Evolutionary conservation across 805 yeast genomes (phyloP).

Genomic region (Starmera quercuum): DNA sequence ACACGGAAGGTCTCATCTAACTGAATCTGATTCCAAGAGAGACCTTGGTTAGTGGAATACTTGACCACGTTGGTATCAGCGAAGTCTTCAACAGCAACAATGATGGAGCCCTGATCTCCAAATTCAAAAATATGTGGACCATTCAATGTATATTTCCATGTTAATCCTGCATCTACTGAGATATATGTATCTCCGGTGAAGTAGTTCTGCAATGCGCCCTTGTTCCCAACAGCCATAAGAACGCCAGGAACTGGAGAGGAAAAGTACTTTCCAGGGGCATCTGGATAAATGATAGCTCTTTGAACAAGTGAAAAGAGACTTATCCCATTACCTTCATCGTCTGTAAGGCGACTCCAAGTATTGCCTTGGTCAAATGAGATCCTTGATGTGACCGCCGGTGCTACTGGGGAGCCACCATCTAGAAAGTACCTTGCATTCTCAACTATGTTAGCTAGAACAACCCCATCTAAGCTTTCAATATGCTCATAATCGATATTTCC

Average conservation of each 20-base stretch:
- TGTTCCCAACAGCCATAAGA: constrained; percentile 34
- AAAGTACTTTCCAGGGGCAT: constrained; percentile 21
- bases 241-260: constrained; percentile 39
- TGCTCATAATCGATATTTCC: constrained; percentile 29
- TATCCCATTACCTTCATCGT: constrained; percentile 26
- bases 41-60: constrained; percentile 71
- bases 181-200: constrained; percentile 43
- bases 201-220: constrained; percentile 20
- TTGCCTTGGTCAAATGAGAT: constrained; percentile 32
- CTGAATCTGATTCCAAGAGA: constrained; percentile 47
- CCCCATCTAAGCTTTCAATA: constrained; percentile 49
- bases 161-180: constrained; percentile 71
- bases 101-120: constrained; percentile 75
- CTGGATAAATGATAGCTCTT: constrained; percentile 13
- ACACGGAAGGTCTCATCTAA: constrained; percentile 39
- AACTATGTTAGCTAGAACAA: constrained; percentile 42
- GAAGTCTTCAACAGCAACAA: constrained; percentile 47
- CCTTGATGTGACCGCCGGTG: constrained; percentile 18
- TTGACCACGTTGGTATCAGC: constrained; percentile 27
- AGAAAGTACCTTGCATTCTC: constrained; percentile 12
- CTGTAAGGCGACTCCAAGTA: constrained; percentile 23
- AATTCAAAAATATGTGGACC: constrained; percentile 47
- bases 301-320: constrained; percentile 28
- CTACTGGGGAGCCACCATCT: constrained; percentile 1
- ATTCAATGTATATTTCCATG: constrained; percentile 54